Conservation (phyloP, 495 filamentous ascomycete species). For the Opeltia flavorubescens region DNA sequence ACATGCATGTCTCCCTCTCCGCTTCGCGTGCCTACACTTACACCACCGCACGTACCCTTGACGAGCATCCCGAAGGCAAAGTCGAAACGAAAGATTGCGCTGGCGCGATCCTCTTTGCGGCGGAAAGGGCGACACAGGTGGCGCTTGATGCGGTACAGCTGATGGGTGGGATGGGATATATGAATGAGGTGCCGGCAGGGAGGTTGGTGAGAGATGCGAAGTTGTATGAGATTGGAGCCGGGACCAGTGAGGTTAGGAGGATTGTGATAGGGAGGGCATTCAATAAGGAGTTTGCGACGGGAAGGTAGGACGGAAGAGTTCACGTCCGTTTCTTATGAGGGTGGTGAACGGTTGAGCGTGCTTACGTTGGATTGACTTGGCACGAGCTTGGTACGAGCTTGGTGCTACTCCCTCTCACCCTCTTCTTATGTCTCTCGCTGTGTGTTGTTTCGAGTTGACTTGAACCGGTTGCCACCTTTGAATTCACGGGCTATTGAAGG, state of each 20-base stretch:
- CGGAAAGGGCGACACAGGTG: constrained; percentile 81
- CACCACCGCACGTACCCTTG: constrained; percentile 58
- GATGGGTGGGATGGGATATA: constrained; percentile 89
- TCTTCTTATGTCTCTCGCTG: too few species aligned
- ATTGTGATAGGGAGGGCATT: constrained; percentile 94
- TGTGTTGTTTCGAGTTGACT: too few species aligned
- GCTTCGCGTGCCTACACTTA: constrained; percentile 72
- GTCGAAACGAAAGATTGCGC: constrained; percentile 87
- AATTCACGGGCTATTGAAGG: too few species aligned
- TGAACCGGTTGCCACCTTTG: too few species aligned
- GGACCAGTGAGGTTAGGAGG: constrained; percentile 82
- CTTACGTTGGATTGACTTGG: too few species aligned
- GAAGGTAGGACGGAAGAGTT: not conserved
- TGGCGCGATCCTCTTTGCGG: constrained; percentile 85
- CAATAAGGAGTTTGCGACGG: constrained; percentile 64
- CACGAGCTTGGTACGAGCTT: too few species aligned
- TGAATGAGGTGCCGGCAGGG: constrained; percentile 87
- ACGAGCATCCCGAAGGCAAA: constrained; percentile 35
- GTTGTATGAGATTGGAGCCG: constrained; percentile 94
- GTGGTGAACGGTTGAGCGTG: too few species aligned
- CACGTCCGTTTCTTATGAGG: too few species aligned
- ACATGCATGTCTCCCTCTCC: constrained; percentile 92
- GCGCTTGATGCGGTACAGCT: constrained; percentile 86
- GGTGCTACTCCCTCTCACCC: too few species aligned
- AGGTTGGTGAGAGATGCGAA: constrained; percentile 75